phyloP scores from a whole-genome alignment of 2,329 filamentous ascomycete genomes.

The Leptographium lundbergii region DNA sequence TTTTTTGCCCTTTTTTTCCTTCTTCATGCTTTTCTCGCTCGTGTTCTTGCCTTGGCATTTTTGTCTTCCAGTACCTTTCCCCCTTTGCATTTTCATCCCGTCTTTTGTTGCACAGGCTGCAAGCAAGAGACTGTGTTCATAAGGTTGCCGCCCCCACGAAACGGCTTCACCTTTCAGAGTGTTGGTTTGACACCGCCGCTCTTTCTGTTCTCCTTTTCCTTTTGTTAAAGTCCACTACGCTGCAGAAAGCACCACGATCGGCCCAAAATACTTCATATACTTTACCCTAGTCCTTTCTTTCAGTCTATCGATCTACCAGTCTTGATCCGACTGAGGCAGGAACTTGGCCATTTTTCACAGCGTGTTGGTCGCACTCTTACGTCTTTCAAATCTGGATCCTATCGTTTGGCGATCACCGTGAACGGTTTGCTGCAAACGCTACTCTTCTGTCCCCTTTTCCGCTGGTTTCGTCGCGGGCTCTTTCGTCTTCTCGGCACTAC shows the following conservation, averaged over 20 bases:
- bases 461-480: background rate
- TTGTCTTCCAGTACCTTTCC: background rate
- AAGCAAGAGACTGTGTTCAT: background rate
- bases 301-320: background rate
- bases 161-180: background rate
- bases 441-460: background rate
- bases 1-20: background rate
- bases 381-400: background rate
- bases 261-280: background rate
- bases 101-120: background rate
- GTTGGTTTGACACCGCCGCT: background rate
- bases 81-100: background rate
- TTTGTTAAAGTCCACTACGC: background rate
- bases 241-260: too few species aligned
- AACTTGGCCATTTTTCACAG: background rate
- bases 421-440: background rate
- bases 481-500: background rate
- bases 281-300: background rate
- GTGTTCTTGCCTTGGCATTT: background rate
- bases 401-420: background rate
- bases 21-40: background rate
- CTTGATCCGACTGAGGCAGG: background rate
- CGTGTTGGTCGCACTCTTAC: background rate
- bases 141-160: background rate
- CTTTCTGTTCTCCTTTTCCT: background rate